These are phyloP conservation scores for Biancaea sappan DNA, from an alignment of 306 rosid genomes.

Conservation along the genomic window DNA sequence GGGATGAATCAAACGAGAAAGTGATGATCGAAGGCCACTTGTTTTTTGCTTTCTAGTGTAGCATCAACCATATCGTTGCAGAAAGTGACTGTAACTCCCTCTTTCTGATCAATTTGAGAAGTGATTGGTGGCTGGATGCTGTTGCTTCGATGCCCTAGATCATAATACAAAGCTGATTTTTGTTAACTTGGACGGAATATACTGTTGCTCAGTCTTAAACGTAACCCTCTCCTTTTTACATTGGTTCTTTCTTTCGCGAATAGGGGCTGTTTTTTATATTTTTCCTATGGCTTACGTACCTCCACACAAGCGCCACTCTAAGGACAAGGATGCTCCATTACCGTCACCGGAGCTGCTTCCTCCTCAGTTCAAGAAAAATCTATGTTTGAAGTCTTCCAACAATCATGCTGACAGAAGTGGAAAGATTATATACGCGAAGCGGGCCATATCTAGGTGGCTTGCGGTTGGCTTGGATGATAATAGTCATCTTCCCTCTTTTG, in stretches of 20 bases:
- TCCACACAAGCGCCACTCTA: conserved; percentile 54
- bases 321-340: conserved; percentile 18
- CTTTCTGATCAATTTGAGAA: not conserved
- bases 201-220: not conserved
- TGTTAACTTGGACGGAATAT: too few relatives aligned
- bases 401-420: not conserved
- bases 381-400: not conserved
- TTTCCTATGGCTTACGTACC: conserved; percentile 58
- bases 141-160: not conserved
- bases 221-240: not conserved
- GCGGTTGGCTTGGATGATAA: conserved; percentile 37
- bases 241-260: not conserved
- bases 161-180: too few relatives aligned
- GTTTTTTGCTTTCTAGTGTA: too few relatives aligned
- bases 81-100: not conserved
- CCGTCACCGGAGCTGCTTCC: conserved; percentile 46
- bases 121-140: not conserved
- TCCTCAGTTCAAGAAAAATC: conserved; percentile 31
- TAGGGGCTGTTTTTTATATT: not conserved
- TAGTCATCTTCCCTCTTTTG: conserved; percentile 30
- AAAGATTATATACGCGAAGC: conserved; percentile 22
- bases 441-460: conserved; percentile 35
- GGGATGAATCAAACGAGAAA: too few relatives aligned
- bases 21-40: too few relatives aligned
- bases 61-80: not conserved